A percentile compares a stretch with the other conserved stretches of the same genome.
Conservation (phyloP, 225 moss, liverwort and hornwort species). For the Pseudisothecium myosuroides region DNA sequence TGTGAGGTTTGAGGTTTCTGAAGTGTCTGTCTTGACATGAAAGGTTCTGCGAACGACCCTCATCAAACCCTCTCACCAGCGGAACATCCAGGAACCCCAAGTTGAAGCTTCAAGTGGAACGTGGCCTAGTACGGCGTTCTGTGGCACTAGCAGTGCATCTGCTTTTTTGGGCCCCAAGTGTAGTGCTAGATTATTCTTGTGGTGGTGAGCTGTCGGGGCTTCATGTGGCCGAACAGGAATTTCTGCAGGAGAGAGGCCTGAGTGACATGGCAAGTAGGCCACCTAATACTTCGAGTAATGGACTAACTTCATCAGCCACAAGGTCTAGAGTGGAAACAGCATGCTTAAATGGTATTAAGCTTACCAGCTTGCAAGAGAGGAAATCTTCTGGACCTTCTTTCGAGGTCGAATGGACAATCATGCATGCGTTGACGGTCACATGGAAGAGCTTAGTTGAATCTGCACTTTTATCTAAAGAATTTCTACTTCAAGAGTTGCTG, state of each 20-base stretch:
- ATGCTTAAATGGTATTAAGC: neutral
- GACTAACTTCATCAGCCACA: neutral
- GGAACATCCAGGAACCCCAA: neutral
- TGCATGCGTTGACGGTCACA: slow-evolving; percentile 25
- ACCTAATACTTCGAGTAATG: neutral
- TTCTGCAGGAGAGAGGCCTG: neutral
- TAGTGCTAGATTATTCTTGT: slow-evolving; percentile 7
- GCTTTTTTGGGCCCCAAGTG: slow-evolving; percentile 25
- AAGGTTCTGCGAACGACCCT: slow-evolving; percentile 20
- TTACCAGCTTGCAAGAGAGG: neutral
- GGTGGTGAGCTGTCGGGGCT: neutral
- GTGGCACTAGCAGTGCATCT: slow-evolving; percentile 53
- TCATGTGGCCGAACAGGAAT: neutral
- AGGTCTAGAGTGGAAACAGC: neutral
- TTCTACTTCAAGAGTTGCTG: slow-evolving; percentile 42
- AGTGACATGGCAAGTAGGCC: neutral
- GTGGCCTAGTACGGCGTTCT: slow-evolving; percentile 47
- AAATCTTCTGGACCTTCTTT: neutral
- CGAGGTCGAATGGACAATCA: slow-evolving; percentile 4
- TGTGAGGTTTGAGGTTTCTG: slow-evolving; percentile 10
- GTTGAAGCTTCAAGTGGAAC: slow-evolving; percentile 45
- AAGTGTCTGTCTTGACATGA: slow-evolving; percentile 2
- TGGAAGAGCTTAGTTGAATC: slow-evolving; percentile 41
- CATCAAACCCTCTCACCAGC: neutral
- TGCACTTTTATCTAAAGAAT: slow-evolving; percentile 27